A percentile compares a stretch with the other conserved stretches of the same genome.
phyloP scores from a whole-genome alignment of 2,329 filamentous ascomycete genomes.

The Aspergillus floridensis region DNA sequence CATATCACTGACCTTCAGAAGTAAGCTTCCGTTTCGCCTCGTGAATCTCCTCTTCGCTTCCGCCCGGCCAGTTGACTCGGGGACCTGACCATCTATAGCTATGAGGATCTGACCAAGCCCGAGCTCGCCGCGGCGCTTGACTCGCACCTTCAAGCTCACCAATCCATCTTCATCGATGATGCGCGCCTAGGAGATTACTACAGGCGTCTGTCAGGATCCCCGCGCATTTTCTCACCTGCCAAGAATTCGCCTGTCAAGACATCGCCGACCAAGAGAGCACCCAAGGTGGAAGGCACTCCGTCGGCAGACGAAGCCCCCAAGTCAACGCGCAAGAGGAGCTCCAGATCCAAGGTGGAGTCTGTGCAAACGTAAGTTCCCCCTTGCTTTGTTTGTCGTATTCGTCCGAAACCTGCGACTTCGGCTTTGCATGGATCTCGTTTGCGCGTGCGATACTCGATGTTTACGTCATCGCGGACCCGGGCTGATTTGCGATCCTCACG shows the following conservation, averaged over 20 bases:
- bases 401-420: neutral
- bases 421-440: neutral
- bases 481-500: neutral
- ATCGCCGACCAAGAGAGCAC: slow-evolving; percentile 51
- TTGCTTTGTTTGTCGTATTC: neutral
- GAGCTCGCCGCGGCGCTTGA: slow-evolving; percentile 77
- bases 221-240: slow-evolving; percentile 44
- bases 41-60: neutral
- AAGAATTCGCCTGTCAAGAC: slow-evolving; percentile 43
- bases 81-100: slow-evolving; percentile 47
- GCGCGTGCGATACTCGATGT: neutral
- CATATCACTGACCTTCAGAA: slow-evolving; percentile 67
- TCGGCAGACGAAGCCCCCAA: slow-evolving; percentile 27
- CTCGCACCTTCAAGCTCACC: slow-evolving; percentile 68
- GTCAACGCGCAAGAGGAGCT: slow-evolving; percentile 38
- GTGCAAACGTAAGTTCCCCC: slow-evolving; percentile 21
- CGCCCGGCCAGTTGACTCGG: neutral
- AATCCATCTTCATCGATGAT: slow-evolving; percentile 61
- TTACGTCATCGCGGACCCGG: neutral
- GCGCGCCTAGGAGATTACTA: slow-evolving; percentile 73
- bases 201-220: slow-evolving; percentile 47
- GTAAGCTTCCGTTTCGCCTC: slow-evolving; percentile 54
- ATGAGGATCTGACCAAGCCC: slow-evolving; percentile 69
- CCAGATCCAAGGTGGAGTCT: slow-evolving; percentile 42
- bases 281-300: slow-evolving; percentile 36